Conservation (phyloP, 768 basidiomycete genomes). For the Lactarius deliciosus region DNA sequence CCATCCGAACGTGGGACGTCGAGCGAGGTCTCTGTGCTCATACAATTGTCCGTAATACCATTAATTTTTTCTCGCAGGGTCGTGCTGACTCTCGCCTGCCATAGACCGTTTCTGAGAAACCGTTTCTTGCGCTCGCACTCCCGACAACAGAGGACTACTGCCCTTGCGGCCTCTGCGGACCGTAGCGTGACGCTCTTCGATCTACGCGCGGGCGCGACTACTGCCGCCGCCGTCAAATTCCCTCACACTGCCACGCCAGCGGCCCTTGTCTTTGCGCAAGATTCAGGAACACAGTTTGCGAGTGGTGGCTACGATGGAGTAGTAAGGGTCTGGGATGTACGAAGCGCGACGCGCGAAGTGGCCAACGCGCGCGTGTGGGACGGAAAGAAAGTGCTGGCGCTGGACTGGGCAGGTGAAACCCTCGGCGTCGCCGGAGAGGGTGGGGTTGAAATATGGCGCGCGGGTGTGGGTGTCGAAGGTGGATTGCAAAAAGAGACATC, state of each 20-base stretch:
- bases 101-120: conserved; percentile 69
- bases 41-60: conserved; percentile 57
- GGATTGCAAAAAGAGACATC: conserved; percentile 21
- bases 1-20: conserved; percentile 84
- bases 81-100: background rate
- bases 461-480: conserved; percentile 31
- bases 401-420: conserved; percentile 33
- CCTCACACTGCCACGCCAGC: conserved; percentile 67
- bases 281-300: conserved; percentile 51
- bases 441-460: conserved; percentile 36
- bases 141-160: conserved; percentile 43
- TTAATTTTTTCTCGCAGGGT: no score
- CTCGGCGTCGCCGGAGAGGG: conserved; percentile 35
- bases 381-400: conserved; percentile 58
- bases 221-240: conserved; percentile 44
- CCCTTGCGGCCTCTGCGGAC: conserved; percentile 70
- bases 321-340: conserved; percentile 75
- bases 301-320: conserved; percentile 79
- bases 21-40: conserved; percentile 68
- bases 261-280: conserved; percentile 43
- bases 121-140: conserved; percentile 64
- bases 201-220: conserved; percentile 46
- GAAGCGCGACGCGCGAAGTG: conserved; percentile 64
- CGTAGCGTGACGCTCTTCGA: conserved; percentile 73
- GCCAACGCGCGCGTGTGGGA: conserved; percentile 63